Base-by-base conservation (phyloP, 306 rosid species). In the Astragalus glycyphyllos region DNA sequence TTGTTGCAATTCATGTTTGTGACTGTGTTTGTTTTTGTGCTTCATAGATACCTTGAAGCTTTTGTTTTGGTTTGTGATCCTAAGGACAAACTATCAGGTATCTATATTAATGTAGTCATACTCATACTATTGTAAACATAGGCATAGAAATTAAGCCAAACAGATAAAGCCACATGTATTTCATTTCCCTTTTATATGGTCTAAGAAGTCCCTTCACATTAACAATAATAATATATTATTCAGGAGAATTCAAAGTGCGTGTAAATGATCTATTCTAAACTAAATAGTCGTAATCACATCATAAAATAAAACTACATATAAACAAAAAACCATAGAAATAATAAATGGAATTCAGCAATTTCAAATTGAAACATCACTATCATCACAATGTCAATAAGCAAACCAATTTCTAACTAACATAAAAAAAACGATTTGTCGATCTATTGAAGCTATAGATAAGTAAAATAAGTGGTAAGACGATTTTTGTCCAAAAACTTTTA, bases 381-480 rank as follows among this genome's bases (percentile, higher is more conserved):
- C 60, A 73, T 58, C 49, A 59, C 61, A 65, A 32, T 42, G 64
- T 58, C 59, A 68, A 56, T 41, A 50, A 54, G 53, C 17, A 65
- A 65, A 58, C 11, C 49, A 38, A 66, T 42, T 58, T 34, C 32
- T 4, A 58, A 37, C 9, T 26, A 51, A 51, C 14, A 56, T 13
- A 4, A 44, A 10, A 44, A 10, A 64, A 51, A 14, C 23, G 7
- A 42, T 32, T 40, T 69, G 68, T 47, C 47, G 53, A 74, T 23
- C 42, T n/a, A 55, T 51, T 46, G 50, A 26, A 78, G 16, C 14
- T 47, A 54, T 2, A 44, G n/a, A 73, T 35, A 74, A 63, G 58
- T 29, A 68, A 70, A 74, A 70, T 65, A 70, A 63, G 77, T 70
- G 32, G 50, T 15, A 60, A 12, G n/a, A 16, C 32, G 16, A 58